Base-by-base conservation (phyloP, 1,284 basidiomycete species). In the Leccinum pseudoinsigne region DNA sequence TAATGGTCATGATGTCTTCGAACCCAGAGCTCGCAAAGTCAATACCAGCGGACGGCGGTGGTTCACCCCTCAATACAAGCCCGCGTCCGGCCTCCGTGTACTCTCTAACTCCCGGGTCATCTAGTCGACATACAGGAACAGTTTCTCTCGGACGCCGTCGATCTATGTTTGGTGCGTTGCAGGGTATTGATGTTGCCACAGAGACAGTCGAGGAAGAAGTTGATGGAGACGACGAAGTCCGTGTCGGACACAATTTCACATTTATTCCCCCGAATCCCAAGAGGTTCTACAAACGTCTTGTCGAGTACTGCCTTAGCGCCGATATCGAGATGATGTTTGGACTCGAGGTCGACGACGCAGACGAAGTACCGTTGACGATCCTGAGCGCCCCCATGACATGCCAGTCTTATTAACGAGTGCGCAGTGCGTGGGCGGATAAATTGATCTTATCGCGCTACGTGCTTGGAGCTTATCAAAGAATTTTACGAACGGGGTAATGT, bases 281-380 rank as follows among this genome's bases (percentile, higher is more conserved):
- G 70, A 88, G 86, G 65, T 92, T 86, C 72, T 99, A 97, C 80
- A 88, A 87, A 67, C 85, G 92, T 8, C 83, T 98, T 4, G 83
- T 98, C 28, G 90, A 93, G 70, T 81, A 87, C 59, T 97, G 95
- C 72, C 85, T 99, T 55, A 83, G 91, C 40, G 83, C 85, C 53
- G 97, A 99, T 75, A 81, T 99, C 58, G 93, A 96, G 72, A 86
- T 89, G 42, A 95, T 99, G 89, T 83, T 92, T 63, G 89, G 87
- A 64, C 88, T 88, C 10, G 89, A 91, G 55, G 88, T 98, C 40
- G 91, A 95, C 38, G 97, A 98, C 68, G 93, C 95, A 69, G 94
- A 98, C 68, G 95, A 99, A 78, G 97, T 99, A 4, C 94, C 95
- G 1, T 80, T 99, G 36, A 93, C 93, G 10, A 98, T 99, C 62